phyloP scores from a whole-genome alignment of 257 asterid genomes.

The Solanum sitiens region DNA sequence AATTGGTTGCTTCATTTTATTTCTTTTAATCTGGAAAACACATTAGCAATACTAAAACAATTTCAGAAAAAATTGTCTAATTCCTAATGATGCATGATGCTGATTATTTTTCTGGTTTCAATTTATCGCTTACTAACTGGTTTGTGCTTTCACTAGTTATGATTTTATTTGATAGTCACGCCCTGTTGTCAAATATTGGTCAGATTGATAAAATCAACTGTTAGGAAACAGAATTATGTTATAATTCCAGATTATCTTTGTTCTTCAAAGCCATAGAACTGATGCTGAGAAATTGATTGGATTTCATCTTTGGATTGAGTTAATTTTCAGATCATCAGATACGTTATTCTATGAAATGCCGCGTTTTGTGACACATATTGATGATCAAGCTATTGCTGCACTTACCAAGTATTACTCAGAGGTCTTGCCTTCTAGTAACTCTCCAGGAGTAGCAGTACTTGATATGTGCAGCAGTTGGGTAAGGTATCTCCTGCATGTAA shows the following conservation, averaged over 20 bases:
- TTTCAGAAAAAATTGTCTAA: background rate
- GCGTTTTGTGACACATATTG: constrained; percentile 91
- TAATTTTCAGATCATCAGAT: constrained; percentile 63
- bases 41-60: background rate
- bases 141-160: background rate
- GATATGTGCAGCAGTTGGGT: constrained; percentile 99
- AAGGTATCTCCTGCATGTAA: constrained; percentile 7
- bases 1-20: background rate
- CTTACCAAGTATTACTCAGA: constrained; percentile 68
- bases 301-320: background rate
- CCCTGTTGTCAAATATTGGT: background rate
- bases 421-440: constrained; percentile 62
- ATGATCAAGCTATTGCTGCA: constrained; percentile 91
- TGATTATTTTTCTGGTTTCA: background rate
- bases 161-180: background rate
- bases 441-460: constrained; percentile 81
- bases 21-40: background rate
- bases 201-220: background rate
- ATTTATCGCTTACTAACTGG: background rate
- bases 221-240: background rate
- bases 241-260: background rate
- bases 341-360: constrained; percentile 76
- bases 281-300: background rate
- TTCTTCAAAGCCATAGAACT: background rate
- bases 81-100: background rate